Evolutionary conservation across 1,139 yeast genomes (phyloP).

Genomic region (Hansenula anomala): DNA sequence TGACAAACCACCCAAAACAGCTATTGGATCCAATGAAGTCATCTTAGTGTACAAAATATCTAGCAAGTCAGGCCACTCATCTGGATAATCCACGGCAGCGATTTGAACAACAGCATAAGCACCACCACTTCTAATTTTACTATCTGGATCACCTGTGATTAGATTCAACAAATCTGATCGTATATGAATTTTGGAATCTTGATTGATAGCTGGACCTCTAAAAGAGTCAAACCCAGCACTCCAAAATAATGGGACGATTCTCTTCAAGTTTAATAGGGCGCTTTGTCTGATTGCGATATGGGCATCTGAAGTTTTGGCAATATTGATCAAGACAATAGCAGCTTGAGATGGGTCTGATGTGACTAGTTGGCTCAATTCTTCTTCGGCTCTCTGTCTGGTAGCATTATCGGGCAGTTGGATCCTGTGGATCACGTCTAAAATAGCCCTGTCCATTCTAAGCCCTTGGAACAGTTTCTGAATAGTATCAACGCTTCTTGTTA

Average conservation of each 20-base stretch:
- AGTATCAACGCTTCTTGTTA: too few species aligned
- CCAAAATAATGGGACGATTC: slow-evolving; percentile 75
- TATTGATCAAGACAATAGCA: slow-evolving; percentile 22
- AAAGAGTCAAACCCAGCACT: slow-evolving; percentile 79
- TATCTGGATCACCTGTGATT: slow-evolving; percentile 44
- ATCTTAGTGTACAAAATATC: slow-evolving; percentile 39
- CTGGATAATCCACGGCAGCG: slow-evolving; percentile 89
- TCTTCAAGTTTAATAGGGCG: slow-evolving; percentile 63
- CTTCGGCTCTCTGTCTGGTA: slow-evolving; percentile 28
- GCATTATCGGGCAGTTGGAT: slow-evolving; percentile 28
- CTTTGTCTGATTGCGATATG: slow-evolving; percentile 45
- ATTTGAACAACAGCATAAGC: slow-evolving; percentile 79
- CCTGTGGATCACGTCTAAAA: slow-evolving; percentile 10
- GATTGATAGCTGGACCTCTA: slow-evolving; percentile 59
- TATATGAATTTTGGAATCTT: slow-evolving; percentile 43
- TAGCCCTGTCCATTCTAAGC: background rate
- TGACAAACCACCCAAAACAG: slow-evolving; percentile 59
- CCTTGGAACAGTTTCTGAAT: too few species aligned
- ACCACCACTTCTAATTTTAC: slow-evolving; percentile 64
- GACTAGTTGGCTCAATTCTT: slow-evolving; percentile 20
- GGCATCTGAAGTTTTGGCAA: slow-evolving; percentile 18
- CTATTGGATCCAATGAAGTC: slow-evolving; percentile 29
- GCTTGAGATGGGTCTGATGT: slow-evolving; percentile 27
- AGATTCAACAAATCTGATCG: slow-evolving; percentile 49
- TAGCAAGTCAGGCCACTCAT: slow-evolving; percentile 85